phyloP scores from a whole-genome alignment of 345 rosid genomes.

The Acer campestre region DNA sequence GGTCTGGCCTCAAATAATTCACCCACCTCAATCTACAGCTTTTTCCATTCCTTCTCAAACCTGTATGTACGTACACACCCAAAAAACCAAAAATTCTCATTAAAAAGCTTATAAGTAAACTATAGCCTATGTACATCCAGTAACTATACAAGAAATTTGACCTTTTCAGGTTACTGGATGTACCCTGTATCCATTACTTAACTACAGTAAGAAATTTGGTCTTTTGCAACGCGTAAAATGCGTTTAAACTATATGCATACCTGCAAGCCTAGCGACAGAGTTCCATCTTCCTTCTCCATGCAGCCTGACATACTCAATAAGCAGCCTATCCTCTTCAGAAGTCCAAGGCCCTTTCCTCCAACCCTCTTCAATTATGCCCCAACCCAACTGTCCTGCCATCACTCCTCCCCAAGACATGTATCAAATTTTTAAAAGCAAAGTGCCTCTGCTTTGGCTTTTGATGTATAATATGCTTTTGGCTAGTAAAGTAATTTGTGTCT shows the following conservation, averaged over 20 bases:
- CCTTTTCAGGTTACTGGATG: too few species aligned
- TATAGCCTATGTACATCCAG: background rate
- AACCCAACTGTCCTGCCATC: slow-evolving; percentile 60
- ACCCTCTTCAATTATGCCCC: slow-evolving; percentile 68
- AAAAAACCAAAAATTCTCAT: background rate
- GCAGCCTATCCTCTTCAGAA: slow-evolving; percentile 81
- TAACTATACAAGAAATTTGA: too few species aligned
- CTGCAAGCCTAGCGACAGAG: slow-evolving; percentile 85
- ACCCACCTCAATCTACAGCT: slow-evolving; percentile 97
- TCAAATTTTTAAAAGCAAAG: background rate
- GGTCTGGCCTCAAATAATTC: slow-evolving; percentile 90
- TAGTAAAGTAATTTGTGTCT: slow-evolving; percentile 19
- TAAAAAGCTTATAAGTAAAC: too few species aligned
- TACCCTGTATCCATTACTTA: too few species aligned
- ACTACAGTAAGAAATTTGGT: too few species aligned
- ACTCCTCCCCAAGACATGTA: slow-evolving; percentile 72
- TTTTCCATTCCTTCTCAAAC: slow-evolving; percentile 88
- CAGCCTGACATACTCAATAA: slow-evolving; percentile 64
- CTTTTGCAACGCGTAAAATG: too few species aligned
- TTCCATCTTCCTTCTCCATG: slow-evolving; percentile 97
- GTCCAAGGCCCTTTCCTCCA: slow-evolving; percentile 99
- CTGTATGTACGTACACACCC: slow-evolving; percentile 26
- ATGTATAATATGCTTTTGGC: background rate
- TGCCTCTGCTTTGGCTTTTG: slow-evolving; percentile 9
- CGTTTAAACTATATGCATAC: slow-evolving; percentile 18